Conservation (phyloP, 129 eudicot genomes). For the Flaveria trinervia region DNA sequence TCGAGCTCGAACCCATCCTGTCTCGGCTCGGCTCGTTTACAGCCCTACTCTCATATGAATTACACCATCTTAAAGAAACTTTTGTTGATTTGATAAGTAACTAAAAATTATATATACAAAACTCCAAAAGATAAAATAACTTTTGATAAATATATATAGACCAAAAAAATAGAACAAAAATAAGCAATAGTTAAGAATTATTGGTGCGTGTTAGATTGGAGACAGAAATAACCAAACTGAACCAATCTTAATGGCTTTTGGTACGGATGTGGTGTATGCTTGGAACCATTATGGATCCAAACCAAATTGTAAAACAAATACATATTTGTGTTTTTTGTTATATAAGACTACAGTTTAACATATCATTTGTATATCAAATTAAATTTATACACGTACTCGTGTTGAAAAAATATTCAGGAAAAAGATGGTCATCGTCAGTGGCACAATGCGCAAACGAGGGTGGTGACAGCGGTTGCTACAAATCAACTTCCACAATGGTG, state of each 20-base stretch:
- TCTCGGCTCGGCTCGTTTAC: too few species aligned
- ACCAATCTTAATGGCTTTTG: background rate
- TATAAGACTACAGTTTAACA: too few species aligned
- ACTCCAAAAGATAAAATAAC: too few species aligned
- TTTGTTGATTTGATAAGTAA: background rate
- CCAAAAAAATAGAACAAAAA: background rate
- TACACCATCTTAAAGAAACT: background rate
- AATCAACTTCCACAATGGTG: background rate
- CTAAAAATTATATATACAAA: background rate
- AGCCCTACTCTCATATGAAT: constrained; percentile 17
- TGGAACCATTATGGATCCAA: background rate
- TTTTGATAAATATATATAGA: background rate
- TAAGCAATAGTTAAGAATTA: background rate
- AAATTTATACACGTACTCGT: too few species aligned
- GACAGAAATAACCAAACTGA: background rate
- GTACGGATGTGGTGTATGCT: background rate
- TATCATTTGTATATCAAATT: too few species aligned
- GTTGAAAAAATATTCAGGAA: too few species aligned
- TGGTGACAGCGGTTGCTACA: background rate
- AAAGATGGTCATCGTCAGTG: background rate
- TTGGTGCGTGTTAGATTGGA: background rate
- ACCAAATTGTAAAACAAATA: background rate
- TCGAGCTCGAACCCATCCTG: too few species aligned
- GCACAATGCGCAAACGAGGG: background rate
- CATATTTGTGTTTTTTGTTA: background rate